Evolutionary conservation across 345 rosid species (phyloP).

Genomic region (Lenwebbia sp.): DNA sequence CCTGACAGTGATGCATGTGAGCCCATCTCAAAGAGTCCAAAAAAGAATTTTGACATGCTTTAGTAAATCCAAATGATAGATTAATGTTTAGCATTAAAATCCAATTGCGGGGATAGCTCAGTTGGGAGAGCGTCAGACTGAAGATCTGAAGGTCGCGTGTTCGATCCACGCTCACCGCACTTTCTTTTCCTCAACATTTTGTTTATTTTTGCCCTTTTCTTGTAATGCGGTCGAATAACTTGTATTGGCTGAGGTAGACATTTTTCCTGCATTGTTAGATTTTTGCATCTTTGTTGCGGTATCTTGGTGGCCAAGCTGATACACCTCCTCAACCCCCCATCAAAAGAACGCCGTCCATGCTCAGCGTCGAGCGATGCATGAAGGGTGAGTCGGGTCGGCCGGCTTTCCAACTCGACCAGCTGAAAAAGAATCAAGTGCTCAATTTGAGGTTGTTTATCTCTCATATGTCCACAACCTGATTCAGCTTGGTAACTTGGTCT

Average conservation of each 20-base stretch:
- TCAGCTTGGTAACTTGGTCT: background rate
- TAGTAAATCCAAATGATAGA: background rate
- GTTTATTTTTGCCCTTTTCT: too few relatives aligned
- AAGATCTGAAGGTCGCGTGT: constrained; percentile 98
- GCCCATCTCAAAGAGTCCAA: background rate
- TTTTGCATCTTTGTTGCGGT: background rate
- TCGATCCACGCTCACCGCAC: constrained; percentile 96
- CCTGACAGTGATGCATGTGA: constrained; percentile 18
- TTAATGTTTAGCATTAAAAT: fast-evolving
- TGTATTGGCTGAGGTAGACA: background rate
- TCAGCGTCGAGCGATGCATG: background rate
- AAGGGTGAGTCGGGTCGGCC: background rate
- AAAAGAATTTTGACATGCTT: too few relatives aligned
- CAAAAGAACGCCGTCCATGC: background rate
- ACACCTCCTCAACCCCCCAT: background rate
- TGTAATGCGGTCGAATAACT: too few relatives aligned
- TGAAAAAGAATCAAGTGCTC: background rate
- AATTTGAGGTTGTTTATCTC: background rate
- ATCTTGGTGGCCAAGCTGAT: background rate
- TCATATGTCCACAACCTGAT: background rate
- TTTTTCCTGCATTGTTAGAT: background rate
- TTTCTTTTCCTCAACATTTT: background rate
- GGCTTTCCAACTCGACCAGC: background rate
- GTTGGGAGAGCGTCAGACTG: constrained; percentile 99
- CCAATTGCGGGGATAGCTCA: constrained; percentile 63